Evolutionary conservation across 2,329 filamentous ascomycete genomes (phyloP), one percentile per base, ranked within the genome.

Genomic region (Aspergillus amoenus): DNA sequence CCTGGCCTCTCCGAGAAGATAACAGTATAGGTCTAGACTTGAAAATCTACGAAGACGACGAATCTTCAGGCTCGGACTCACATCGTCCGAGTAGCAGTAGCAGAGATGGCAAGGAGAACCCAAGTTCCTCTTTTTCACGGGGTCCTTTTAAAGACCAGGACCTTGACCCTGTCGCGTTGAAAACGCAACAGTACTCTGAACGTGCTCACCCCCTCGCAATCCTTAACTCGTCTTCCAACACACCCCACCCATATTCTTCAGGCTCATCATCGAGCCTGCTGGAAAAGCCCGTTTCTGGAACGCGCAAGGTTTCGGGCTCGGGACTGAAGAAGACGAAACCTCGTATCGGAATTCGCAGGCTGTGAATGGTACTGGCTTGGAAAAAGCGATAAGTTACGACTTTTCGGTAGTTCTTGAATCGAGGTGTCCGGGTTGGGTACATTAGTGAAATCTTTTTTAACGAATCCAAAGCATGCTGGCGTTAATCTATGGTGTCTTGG

Each of bases 281-380:
- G 15, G 24, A 53, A 45, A 71, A 67, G 55, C 49, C 59, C 7
- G 46, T 55, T 9, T 41, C 56, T 3, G 59, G 63, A 5, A 42
- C 50, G 2, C 66, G 69, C 50, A 74, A 68, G 45, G 64, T 65
- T 11, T 64, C 62, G 2, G 57, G 58, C 5, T 56, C 56, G 3
- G 40, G 42, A 3, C 5, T 22, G 32, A 60, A 61, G 22, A 73
- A 72, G 49, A 32, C 61, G 6, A 75, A 75, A 56, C 67, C 73
- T 2, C 67, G 73, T 13, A 67, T 71, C 47, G 73, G 73, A 0
- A 63, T 75, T 27, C 70, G 73, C 37, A 66, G 73, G 45, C 61
- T 75, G 37, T 75, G 56, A 67, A 13, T 12, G 18, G 8, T 27
- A 4, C 11, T 44, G 13, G 12, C 21, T 13, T 24, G 18, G 9